Evolutionary conservation across 116 monocot genomes (phyloP).

Genomic region (Posidonia oceanica): DNA sequence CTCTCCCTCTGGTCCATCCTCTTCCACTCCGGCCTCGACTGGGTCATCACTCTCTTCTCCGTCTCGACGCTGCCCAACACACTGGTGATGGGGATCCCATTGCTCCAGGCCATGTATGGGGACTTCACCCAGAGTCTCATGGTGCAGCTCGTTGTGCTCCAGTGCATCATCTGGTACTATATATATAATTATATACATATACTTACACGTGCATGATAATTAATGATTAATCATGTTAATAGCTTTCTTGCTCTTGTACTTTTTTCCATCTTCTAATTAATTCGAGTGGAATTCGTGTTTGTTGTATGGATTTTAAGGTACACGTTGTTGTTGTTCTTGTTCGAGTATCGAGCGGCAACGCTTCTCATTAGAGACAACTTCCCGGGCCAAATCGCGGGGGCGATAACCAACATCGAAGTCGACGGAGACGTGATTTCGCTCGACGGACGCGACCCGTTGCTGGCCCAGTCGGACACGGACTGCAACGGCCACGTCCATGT

Average conservation of each 20-base stretch:
- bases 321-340: constrained; percentile 40
- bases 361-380: constrained; percentile 30
- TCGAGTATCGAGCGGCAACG: constrained; percentile 45
- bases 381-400: constrained; percentile 27
- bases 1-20: constrained; percentile 13
- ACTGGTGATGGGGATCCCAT: constrained; percentile 47
- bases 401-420: constrained; percentile 27
- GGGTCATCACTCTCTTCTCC: constrained; percentile 50
- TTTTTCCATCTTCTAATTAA: no score
- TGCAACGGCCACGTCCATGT: constrained; percentile 17
- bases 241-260: neutral
- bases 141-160: constrained; percentile 57
- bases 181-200: no score
- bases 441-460: constrained; percentile 17
- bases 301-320: constrained; percentile 17
- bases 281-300: no score
- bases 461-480: constrained; percentile 15
- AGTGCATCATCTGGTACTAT: constrained; percentile 46
- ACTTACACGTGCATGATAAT: no score
- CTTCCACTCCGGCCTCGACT: constrained; percentile 20
- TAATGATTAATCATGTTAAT: no score
- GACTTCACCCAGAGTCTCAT: constrained; percentile 43
- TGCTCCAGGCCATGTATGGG: constrained; percentile 49
- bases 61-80: constrained; percentile 45
- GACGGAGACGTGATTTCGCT: constrained; percentile 44